Percentiles rank a stretch among this genome's conserved stretches.
These are phyloP conservation scores for Mychonastes homosphaera DNA, from an alignment of 139 green algal species.

Conservation along the genomic window DNA sequence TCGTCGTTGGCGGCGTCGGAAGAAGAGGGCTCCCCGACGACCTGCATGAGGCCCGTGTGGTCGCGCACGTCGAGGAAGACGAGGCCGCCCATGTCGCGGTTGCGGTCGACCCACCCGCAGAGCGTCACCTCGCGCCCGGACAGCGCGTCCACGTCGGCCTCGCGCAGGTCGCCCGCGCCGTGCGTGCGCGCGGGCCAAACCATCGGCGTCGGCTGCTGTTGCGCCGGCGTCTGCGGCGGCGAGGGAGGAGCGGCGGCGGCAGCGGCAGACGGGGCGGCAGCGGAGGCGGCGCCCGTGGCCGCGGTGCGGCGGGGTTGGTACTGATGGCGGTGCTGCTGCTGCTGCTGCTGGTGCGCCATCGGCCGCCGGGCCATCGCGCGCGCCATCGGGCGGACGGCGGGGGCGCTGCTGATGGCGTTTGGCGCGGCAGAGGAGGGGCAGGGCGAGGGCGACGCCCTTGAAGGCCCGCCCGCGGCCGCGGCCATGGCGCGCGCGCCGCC, in stretches of 20 bases:
- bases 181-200: conserved; percentile 45
- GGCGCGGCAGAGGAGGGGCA: too few relatives aligned
- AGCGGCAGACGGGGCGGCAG: neutral
- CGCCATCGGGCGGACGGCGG: too few relatives aligned
- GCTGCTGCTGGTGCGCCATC: neutral
- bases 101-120: conserved; percentile 92
- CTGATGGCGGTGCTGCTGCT: neutral
- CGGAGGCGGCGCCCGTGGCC: neutral
- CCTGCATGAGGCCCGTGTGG: conserved; percentile 87
- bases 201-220: conserved; percentile 18
- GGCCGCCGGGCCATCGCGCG: too few relatives aligned
- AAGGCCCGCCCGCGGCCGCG: too few relatives aligned
- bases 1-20: too few relatives aligned
- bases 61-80: conserved; percentile 91
- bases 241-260: neutral
- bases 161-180: conserved; percentile 42
- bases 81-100: conserved; percentile 84
- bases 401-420: too few relatives aligned
- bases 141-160: too few relatives aligned
- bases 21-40: too few relatives aligned
- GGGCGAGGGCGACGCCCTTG: too few relatives aligned
- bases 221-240: conserved; percentile 4
- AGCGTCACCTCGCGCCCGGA: conserved; percentile 52
- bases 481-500: too few relatives aligned
- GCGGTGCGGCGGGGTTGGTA: neutral